These are phyloP conservation scores for Turnera subulata DNA, from an alignment of 345 rosid species.

Conservation along the genomic window DNA sequence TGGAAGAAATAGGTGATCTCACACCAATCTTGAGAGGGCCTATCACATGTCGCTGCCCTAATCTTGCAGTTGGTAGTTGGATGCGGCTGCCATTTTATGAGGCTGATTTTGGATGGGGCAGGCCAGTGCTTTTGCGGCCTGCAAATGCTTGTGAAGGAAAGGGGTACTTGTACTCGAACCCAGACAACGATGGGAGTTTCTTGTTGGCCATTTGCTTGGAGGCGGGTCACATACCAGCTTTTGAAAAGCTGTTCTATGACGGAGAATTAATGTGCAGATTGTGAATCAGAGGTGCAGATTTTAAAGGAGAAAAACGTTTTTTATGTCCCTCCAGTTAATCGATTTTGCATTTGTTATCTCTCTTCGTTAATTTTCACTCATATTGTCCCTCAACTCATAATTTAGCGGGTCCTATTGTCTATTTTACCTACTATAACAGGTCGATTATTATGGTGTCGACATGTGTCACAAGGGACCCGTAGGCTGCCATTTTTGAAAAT, in stretches of 20 bases:
- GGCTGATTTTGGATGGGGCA: constrained; percentile 17
- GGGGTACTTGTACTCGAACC: background rate
- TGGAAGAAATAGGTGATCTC: background rate
- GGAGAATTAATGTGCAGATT: too few species aligned
- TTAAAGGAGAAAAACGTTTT: too few species aligned
- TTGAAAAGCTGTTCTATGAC: constrained; percentile 16
- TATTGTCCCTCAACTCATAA: too few species aligned
- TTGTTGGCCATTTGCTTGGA: constrained; percentile 13
- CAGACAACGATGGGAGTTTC: background rate
- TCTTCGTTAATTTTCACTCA: too few species aligned
- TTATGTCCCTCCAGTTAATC: too few species aligned
- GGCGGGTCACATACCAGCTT: constrained; percentile 8
- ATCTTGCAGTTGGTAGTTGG: constrained; percentile 1
- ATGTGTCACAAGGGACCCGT: too few species aligned
- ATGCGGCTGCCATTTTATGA: background rate
- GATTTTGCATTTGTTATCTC: too few species aligned
- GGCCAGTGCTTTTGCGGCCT: background rate
- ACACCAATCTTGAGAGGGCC: background rate
- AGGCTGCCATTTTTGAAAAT: too few species aligned
- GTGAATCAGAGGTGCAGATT: too few species aligned
- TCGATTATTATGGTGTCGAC: too few species aligned
- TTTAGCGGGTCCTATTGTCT: too few species aligned
- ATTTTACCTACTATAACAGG: too few species aligned
- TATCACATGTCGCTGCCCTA: background rate
- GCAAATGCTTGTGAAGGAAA: background rate